These are phyloP conservation scores for Osmozyma mogii DNA, from an alignment of 805 yeast species.

Conservation along the genomic window DNA sequence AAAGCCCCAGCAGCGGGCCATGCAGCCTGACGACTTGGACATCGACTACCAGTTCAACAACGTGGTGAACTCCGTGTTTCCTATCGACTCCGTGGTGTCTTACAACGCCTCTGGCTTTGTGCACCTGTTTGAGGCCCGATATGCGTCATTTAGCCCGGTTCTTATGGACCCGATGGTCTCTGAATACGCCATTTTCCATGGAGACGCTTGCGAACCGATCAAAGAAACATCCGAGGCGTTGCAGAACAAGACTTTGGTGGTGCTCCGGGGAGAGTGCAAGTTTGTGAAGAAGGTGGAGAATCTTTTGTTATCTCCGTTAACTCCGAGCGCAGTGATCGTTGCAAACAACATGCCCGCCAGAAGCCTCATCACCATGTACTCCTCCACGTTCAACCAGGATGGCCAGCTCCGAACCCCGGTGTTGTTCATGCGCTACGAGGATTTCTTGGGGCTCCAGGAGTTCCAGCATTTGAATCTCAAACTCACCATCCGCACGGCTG, in stretches of 20 bases:
- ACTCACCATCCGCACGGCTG: constrained; percentile 23
- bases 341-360: constrained; percentile 44
- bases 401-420: constrained; percentile 37
- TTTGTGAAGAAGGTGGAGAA: constrained; percentile 44
- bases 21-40: no score
- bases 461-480: constrained; percentile 6
- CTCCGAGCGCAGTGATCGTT: constrained; percentile 45
- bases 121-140: constrained; percentile 23
- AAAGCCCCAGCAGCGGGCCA: no score
- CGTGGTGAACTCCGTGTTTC: constrained; percentile 34
- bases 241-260: constrained; percentile 20
- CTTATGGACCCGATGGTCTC: constrained; percentile 18
- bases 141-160: constrained; percentile 36
- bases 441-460: constrained; percentile 17
- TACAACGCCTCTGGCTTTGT: constrained; percentile 17
- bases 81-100: constrained; percentile 29
- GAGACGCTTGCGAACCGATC: constrained; percentile 21
- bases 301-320: constrained; percentile 23
- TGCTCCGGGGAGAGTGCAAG: constrained; percentile 46
- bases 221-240: constrained; percentile 8
- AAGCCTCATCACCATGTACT: constrained; percentile 49
- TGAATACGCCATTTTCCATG: constrained; percentile 19
- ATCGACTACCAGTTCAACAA: constrained; percentile 26
- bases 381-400: constrained; percentile 35
- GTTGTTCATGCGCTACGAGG: constrained; percentile 42